phyloP scores from a whole-genome alignment of 73 alveolate genomes.

The Paramecium biaurelia region DNA sequence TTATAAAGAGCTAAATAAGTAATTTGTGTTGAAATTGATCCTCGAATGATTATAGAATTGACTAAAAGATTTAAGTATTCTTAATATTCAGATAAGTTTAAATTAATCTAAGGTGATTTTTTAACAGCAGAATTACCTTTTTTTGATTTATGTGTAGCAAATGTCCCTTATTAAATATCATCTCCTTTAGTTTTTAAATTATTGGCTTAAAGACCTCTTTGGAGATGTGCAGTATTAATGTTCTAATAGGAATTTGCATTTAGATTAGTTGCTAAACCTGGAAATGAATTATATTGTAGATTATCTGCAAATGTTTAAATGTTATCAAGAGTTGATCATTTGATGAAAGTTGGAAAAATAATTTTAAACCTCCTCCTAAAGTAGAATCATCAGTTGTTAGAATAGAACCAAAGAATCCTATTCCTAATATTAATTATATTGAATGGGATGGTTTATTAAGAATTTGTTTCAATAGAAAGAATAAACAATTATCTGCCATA shows the following conservation, averaged over 20 bases:
- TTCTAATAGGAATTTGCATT: slow-evolving; percentile 98
- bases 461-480: slow-evolving; percentile 96
- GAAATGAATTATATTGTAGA: slow-evolving; percentile 96
- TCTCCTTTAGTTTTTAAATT: slow-evolving; percentile 97
- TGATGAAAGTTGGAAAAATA: slow-evolving; percentile 95
- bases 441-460: slow-evolving; percentile 99
- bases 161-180: slow-evolving; percentile 97
- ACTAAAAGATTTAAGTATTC: slow-evolving; percentile 89
- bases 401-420: slow-evolving; percentile 95
- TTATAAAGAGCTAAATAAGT: slow-evolving; percentile 93
- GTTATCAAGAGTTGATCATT: slow-evolving; percentile 95
- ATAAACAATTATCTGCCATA: slow-evolving; percentile 95
- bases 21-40: slow-evolving; percentile 97
- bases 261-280: slow-evolving; percentile 98
- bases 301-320: slow-evolving; percentile 94
- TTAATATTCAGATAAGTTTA: slow-evolving; percentile 89
- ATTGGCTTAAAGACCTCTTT: slow-evolving; percentile 94
- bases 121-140: slow-evolving; percentile 93
- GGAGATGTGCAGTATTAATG: slow-evolving; percentile 97
- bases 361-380: slow-evolving; percentile 99
- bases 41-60: slow-evolving; percentile 97
- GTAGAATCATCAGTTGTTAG: slow-evolving; percentile 98
- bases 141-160: slow-evolving; percentile 98
- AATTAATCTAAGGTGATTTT: slow-evolving; percentile 94
- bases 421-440: slow-evolving; percentile 92